phyloP scores from a whole-genome alignment of 2,329 filamentous ascomycete species.

The Sporothrix pallida region DNA sequence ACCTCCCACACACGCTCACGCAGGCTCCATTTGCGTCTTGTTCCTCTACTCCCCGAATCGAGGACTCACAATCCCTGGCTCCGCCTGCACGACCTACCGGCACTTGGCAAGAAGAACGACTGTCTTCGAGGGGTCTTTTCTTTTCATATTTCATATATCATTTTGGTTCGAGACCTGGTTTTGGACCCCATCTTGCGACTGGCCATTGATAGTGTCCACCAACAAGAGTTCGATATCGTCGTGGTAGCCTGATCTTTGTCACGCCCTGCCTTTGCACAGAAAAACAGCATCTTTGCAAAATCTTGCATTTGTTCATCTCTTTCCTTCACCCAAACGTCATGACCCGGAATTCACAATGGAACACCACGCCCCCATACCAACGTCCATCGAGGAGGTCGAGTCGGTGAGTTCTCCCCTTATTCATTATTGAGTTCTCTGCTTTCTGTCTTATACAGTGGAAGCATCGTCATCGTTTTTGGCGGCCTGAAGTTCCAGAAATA shows the following conservation, averaged over 20 bases:
- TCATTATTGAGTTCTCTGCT: background rate
- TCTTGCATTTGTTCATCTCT: background rate
- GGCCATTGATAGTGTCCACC: background rate
- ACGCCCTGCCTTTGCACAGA: background rate
- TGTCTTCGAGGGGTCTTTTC: background rate
- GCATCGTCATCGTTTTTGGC: background rate
- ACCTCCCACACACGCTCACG: background rate
- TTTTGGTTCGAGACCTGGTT: background rate
- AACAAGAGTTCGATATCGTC: too few species aligned
- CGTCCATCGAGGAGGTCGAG: conserved; percentile 47
- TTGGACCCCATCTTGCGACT: background rate
- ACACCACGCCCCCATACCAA: conserved; percentile 39
- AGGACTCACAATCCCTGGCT: background rate
- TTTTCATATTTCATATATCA: background rate
- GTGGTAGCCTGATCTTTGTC: background rate
- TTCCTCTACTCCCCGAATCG: background rate
- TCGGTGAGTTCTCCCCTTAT: conserved; percentile 41
- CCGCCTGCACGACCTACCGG: conserved; percentile 7
- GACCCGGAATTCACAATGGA: conserved; percentile 35
- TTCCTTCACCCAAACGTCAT: conserved; percentile 24
- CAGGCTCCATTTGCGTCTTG: background rate
- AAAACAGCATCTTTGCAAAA: background rate
- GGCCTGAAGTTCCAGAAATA: background rate
- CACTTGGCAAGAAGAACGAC: conserved; percentile 9
- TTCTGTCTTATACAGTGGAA: background rate